These are phyloP conservation scores for Tulasnella sp. DNA, from an alignment of 768 basidiomycete genomes.

Conservation along the genomic window DNA sequence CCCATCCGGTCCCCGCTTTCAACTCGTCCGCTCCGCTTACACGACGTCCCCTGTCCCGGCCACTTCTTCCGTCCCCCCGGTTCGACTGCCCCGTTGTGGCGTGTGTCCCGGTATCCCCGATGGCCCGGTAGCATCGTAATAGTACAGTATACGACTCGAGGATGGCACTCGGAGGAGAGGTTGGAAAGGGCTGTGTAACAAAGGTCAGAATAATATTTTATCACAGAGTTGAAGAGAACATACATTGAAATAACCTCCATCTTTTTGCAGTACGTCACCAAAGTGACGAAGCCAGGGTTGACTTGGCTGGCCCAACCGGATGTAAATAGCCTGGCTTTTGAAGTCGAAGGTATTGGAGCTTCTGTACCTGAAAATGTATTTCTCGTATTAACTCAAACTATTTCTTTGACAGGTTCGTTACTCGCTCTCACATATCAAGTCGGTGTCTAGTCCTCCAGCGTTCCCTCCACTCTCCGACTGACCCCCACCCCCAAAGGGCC, in stretches of 20 bases:
- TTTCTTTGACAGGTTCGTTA: not conserved
- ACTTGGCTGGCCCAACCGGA: conserved; percentile 9
- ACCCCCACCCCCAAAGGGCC: not conserved
- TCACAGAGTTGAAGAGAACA: not conserved
- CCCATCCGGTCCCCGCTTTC: too few relatives aligned
- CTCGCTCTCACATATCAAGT: conserved; percentile 22
- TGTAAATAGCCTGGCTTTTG: not conserved
- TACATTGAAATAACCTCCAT: not conserved
- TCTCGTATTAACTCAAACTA: not conserved
- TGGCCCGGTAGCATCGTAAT: too few relatives aligned
- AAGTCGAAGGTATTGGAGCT: not conserved
- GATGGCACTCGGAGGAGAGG: not conserved
- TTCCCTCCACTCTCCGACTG: not conserved
- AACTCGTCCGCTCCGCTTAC: too few relatives aligned
- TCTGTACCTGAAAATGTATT: not conserved
- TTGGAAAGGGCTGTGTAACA: not conserved
- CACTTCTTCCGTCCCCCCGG: too few relatives aligned
- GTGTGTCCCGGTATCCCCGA: too few relatives aligned
- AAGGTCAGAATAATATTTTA: not conserved
- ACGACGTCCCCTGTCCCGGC: too few relatives aligned
- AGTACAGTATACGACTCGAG: conserved; percentile 17
- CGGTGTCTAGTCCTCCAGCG: not conserved
- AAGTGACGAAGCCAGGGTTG: conserved; percentile 7
- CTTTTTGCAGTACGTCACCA: conserved; percentile 7
- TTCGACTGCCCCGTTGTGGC: too few relatives aligned